phyloP scores from a whole-genome alignment of 2,329 filamentous ascomycete species.

The Fusarium concolor region DNA sequence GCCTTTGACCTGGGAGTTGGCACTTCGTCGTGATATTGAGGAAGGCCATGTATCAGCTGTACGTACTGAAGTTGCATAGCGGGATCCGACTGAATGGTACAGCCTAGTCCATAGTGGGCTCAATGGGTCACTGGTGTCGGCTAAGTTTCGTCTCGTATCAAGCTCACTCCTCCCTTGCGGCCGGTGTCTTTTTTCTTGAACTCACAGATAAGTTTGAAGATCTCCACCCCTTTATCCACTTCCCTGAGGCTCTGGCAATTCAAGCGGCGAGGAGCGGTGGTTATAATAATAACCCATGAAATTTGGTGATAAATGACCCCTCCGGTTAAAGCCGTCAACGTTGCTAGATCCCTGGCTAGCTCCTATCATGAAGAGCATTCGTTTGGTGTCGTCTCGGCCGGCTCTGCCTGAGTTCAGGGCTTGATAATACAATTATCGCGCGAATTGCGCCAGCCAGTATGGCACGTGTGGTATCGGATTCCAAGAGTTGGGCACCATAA shows the following conservation, averaged over 20 bases:
- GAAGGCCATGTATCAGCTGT: slow-evolving; percentile 16
- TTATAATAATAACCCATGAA: not conserved
- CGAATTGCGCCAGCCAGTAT: slow-evolving; percentile 1
- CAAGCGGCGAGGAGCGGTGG: slow-evolving; percentile 14
- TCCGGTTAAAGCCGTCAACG: not conserved
- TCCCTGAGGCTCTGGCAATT: slow-evolving; percentile 6
- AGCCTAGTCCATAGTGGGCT: slow-evolving; percentile 38
- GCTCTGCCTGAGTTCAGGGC: not conserved
- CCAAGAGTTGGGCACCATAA: slow-evolving; percentile 15
- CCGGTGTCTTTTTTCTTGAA: slow-evolving; percentile 1
- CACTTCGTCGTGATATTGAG: not conserved
- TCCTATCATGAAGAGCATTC: not conserved
- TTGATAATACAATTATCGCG: not conserved
- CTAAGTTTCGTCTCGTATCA: slow-evolving; percentile 34
- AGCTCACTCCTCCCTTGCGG: slow-evolving; percentile 11
- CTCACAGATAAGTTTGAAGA: slow-evolving; percentile 1
- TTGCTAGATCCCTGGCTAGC: not conserved
- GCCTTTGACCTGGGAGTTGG: too few species aligned
- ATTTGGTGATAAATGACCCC: not conserved
- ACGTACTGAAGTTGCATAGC: slow-evolving; percentile 12
- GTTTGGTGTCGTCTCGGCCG: too few species aligned
- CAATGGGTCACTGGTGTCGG: slow-evolving; percentile 13
- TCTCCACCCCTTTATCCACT: not conserved
- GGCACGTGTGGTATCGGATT: slow-evolving; percentile 8
- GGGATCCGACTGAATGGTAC: slow-evolving; percentile 45